phyloP scores from a whole-genome alignment of 2,329 filamentous ascomycete species.

The Rhynchosporium agropyri region DNA sequence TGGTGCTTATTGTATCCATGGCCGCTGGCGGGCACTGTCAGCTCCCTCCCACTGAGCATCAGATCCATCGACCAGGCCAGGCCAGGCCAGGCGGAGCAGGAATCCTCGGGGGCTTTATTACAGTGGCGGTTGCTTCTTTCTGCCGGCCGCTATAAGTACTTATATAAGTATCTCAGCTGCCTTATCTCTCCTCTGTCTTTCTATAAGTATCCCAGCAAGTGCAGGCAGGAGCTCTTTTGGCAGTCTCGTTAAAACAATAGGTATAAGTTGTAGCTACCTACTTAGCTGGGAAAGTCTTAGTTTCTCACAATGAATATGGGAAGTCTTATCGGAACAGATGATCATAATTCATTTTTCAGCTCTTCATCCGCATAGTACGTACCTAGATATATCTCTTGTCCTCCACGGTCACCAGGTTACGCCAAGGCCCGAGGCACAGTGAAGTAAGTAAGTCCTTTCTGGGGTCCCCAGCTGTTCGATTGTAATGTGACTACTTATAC shows the following conservation, averaged over 20 bases:
- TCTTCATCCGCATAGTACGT: no score
- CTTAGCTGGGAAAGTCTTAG: no score
- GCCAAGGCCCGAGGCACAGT: background rate
- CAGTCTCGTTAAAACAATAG: background rate
- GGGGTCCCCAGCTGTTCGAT: conserved; percentile 10
- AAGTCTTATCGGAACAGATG: no score
- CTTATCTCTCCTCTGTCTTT: background rate
- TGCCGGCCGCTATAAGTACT: conserved; percentile 21
- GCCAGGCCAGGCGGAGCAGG: background rate
- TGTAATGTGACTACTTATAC: conserved; percentile 8
- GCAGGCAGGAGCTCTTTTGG: background rate
- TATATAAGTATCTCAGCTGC: no score
- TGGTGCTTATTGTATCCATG: background rate
- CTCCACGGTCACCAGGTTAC: background rate
- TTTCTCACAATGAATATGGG: no score
- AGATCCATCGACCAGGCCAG: background rate
- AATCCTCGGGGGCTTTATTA: background rate
- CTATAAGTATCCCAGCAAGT: conserved; percentile 6
- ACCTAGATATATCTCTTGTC: background rate
- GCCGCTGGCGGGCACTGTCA: background rate
- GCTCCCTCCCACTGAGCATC: background rate
- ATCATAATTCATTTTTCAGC: no score
- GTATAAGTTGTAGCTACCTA: background rate
- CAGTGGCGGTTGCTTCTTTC: background rate
- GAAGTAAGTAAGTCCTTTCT: no score